Evolutionary conservation across 306 rosid genomes (phyloP).

Genomic region (Delonix regia): DNA sequence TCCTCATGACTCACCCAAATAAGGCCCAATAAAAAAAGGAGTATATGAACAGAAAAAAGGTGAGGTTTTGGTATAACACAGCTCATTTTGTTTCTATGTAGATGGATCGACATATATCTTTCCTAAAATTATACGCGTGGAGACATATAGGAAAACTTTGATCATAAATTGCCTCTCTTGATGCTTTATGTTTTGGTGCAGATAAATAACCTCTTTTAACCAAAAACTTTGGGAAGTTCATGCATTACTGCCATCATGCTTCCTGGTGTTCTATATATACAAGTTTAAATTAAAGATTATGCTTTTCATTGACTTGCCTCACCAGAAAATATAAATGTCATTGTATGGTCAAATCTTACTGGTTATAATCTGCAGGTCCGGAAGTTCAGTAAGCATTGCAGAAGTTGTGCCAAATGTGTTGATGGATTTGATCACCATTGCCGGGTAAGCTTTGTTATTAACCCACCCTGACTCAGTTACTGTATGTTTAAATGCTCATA

Average conservation of each 20-base stretch:
- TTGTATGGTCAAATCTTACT: constrained; percentile 15
- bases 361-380: constrained; percentile 57
- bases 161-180: not conserved
- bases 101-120: constrained; percentile 15
- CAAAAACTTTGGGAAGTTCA: not conserved
- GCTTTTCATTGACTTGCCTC: constrained; percentile 22
- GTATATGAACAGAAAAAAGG: not conserved
- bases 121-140: not conserved
- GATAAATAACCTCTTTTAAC: not conserved
- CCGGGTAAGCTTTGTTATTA: constrained; percentile 53
- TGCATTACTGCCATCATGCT: constrained; percentile 9
- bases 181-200: not conserved
- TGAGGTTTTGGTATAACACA: constrained; percentile 4
- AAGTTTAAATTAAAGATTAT: constrained; percentile 7
- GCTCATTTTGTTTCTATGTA: constrained; percentile 6
- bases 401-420: constrained; percentile 88
- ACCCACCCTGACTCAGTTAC: constrained; percentile 3
- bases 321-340: constrained; percentile 21
- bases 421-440: constrained; percentile 92
- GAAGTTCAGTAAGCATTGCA: constrained; percentile 87
- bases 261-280: constrained; percentile 6
- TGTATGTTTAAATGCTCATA: constrained; percentile 10
- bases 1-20: constrained; percentile 13
- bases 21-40: constrained; percentile 1
- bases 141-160: constrained; percentile 1